Percentiles rank a stretch among this genome's conserved stretches.
phyloP scores from a whole-genome alignment of 2,329 filamentous ascomycete genomes.

The Trichoderma koningiopsis region DNA sequence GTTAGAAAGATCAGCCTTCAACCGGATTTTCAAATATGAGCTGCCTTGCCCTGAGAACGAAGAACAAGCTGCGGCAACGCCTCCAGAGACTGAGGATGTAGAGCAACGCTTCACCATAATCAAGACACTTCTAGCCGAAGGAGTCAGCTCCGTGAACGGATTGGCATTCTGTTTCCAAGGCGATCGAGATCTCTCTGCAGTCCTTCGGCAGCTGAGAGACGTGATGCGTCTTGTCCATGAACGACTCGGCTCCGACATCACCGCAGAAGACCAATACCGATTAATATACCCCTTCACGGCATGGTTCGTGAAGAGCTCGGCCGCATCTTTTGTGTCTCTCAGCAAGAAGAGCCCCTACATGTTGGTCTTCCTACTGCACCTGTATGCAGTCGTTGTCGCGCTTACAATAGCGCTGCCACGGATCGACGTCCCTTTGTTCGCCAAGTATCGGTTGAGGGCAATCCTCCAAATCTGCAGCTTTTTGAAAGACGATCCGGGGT shows the following conservation, averaged over 20 bases:
- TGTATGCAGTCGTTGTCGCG: conserved; percentile 11
- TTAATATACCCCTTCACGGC: conserved; percentile 14
- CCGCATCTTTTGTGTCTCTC: conserved; percentile 7
- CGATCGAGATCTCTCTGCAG: conserved; percentile 7
- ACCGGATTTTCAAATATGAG: conserved; percentile 6
- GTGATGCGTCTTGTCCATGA: conserved; percentile 17
- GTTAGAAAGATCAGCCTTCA: conserved; percentile 10
- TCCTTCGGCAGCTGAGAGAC: conserved; percentile 13
- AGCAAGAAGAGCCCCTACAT: conserved; percentile 12
- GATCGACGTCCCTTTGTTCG: conserved; percentile 12
- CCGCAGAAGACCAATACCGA: conserved; percentile 12
- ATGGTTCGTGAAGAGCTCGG: conserved; percentile 17
- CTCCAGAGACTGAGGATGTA: not conserved
- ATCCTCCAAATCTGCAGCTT: conserved; percentile 10
- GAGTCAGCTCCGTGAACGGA: not conserved
- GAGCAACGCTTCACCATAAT: not conserved
- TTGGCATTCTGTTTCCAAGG: conserved; percentile 6
- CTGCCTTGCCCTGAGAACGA: not conserved
- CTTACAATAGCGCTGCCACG: conserved; percentile 1
- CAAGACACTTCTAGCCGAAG: not conserved
- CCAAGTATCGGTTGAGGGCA: conserved; percentile 3
- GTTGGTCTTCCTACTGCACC: conserved; percentile 4
- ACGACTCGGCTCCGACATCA: conserved; percentile 13
- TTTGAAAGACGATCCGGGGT: conserved; percentile 1
- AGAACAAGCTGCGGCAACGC: not conserved